Evolutionary conservation across 176 grass and related monocot species (phyloP), one percentile per base, ranked within the genome.

Genomic region (Triticum urartu): DNA sequence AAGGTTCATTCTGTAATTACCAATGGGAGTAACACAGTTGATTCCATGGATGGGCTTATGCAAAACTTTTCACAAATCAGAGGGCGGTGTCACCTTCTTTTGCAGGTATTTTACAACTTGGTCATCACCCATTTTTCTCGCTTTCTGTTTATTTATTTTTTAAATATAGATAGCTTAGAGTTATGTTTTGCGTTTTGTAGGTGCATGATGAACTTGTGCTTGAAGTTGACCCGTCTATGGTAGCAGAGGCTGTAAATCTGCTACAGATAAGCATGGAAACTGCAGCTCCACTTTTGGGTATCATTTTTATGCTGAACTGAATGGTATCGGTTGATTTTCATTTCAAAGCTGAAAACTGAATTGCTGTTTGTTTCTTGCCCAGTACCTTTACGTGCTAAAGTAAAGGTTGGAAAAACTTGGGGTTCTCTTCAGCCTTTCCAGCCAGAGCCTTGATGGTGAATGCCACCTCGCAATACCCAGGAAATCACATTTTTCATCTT

Each of bases 131-230:
- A 74, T 76, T 84, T 87, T 81, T 4, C 5, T 42, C 30, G 15
- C 39, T 84, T 68, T 83, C 48, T 75, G 11, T 28, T 11, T 43
- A 4, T 45, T 28, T 79, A 26, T 25, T 64, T 52, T 26, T 76
- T 21, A 22, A 63, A 56, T 80, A 5, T 80, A 36, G 7, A 76
- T 68, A 54, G 20, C 26, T 54, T 76, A 34, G 22, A 81, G 42
- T 39, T 38, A 58, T 3, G 52, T 77, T 48, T 72, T 86, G 72
- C 17, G 11, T 74, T 71, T 82, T 34, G 72, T 64, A 98, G 97
- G 93, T 98, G 83, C 97, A 98, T 83, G 97, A 95, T 81, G 97
- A 98, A 71, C 82, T 98, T 81, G 94, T 98, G 32, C 75, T 98
- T 64, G 94, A 98, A 92, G 94, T 92, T 86, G 90, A 92, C 79